phyloP scores from a whole-genome alignment of 768 basidiomycete species.

The Leucogyrophana mollusca region DNA sequence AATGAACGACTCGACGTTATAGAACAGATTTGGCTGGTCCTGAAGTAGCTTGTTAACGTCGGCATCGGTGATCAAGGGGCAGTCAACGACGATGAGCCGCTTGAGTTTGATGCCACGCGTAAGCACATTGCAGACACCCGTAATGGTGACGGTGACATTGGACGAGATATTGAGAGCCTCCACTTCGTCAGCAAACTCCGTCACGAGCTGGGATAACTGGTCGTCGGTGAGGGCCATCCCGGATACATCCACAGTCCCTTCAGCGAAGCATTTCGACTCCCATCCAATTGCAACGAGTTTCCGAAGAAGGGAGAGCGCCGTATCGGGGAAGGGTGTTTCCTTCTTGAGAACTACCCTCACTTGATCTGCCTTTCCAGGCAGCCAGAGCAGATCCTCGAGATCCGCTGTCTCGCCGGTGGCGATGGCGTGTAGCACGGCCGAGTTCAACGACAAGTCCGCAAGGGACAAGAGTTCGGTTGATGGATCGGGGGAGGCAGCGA shows the following conservation, averaged over 20 bases:
- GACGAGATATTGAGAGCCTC: slow-evolving; percentile 25
- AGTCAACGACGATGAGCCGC: slow-evolving; percentile 23
- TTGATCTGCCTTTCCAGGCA: slow-evolving; percentile 24
- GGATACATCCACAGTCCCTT: slow-evolving; percentile 24
- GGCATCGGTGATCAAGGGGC: slow-evolving; percentile 19
- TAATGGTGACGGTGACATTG: slow-evolving; percentile 22
- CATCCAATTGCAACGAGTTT: slow-evolving; percentile 14
- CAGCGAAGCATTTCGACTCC: slow-evolving; percentile 8
- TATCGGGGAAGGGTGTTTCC: slow-evolving; percentile 23
- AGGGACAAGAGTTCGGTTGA: too few species aligned
- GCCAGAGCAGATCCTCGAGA: slow-evolving; percentile 27
- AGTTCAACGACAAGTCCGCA: slow-evolving; percentile 23
- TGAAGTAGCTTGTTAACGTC: slow-evolving; percentile 21
- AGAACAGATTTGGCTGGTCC: slow-evolving; percentile 24
- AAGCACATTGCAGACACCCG: slow-evolving; percentile 21
- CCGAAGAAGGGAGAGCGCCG: slow-evolving; percentile 21
- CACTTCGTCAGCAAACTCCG: slow-evolving; percentile 10
- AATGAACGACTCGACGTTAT: slow-evolving; percentile 22
- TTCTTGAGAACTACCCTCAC: slow-evolving; percentile 18
- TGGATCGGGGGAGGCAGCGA: not conserved
- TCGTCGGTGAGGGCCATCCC: slow-evolving; percentile 17
- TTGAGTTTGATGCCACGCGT: slow-evolving; percentile 17
- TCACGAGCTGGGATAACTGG: slow-evolving; percentile 20
- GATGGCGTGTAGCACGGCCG: slow-evolving; percentile 25
- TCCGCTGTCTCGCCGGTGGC: slow-evolving; percentile 17